Evolutionary conservation across 2,329 filamentous ascomycete genomes (phyloP).

Genomic region (Aureobasidium sp.): DNA sequence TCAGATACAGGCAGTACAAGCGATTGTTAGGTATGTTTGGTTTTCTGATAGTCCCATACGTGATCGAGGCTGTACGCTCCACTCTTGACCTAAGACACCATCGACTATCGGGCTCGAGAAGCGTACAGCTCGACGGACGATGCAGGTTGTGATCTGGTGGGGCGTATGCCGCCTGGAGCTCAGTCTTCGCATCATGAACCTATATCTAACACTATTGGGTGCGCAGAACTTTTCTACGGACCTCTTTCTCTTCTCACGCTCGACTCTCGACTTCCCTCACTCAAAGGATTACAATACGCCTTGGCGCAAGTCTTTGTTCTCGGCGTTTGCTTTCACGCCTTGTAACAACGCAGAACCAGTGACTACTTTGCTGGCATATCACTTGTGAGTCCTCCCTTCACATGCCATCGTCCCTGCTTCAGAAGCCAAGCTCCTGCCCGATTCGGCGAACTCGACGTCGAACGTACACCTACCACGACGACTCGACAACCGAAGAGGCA

Average conservation of each 20-base stretch:
- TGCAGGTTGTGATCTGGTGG: no score
- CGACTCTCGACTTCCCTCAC: not conserved
- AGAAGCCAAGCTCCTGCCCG: not conserved
- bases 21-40: not conserved
- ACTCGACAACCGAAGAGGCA: not conserved
- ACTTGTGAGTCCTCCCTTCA: not conserved
- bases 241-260: not conserved
- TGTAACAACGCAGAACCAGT: not conserved
- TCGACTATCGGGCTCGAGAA: not conserved
- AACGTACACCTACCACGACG: not conserved
- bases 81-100: not conserved
- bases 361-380: not conserved
- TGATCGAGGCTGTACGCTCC: not conserved
- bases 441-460: not conserved
- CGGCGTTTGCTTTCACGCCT: not conserved
- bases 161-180: not conserved
- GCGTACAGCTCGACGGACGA: not conserved
- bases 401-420: not conserved
- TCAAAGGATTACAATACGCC: not conserved
- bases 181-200: no score
- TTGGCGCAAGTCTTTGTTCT: not conserved
- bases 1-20: slow-evolving; percentile 1
- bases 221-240: not conserved
- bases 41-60: not conserved
- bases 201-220: not conserved